Conservation (phyloP, 208 protist genomes). For the Kentomonas sorsogonicus region DNA sequence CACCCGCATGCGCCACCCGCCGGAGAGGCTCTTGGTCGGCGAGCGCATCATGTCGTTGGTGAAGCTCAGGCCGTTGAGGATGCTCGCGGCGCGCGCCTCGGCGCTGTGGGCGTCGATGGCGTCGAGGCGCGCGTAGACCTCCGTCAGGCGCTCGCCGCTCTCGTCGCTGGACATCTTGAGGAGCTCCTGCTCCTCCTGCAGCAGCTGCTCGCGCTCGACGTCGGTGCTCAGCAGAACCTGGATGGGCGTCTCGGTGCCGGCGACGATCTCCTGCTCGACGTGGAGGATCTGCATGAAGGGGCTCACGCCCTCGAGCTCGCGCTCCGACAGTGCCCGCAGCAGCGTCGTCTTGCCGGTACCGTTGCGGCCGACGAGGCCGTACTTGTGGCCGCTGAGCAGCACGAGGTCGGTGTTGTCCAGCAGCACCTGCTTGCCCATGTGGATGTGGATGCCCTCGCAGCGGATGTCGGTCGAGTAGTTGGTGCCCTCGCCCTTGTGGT, state of each 20-base stretch:
- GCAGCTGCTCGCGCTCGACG: slow-evolving; percentile 85
- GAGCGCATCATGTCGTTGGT: slow-evolving; percentile 91
- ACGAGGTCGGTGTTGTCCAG: slow-evolving; percentile 75
- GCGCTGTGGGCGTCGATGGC: slow-evolving; percentile 95
- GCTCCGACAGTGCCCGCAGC: slow-evolving; percentile 91
- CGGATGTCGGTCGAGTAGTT: slow-evolving; percentile 84
- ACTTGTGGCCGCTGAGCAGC: slow-evolving; percentile 88
- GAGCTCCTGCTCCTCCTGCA: slow-evolving; percentile 90
- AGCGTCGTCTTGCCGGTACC: slow-evolving; percentile 93
- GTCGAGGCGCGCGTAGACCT: slow-evolving; percentile 93
- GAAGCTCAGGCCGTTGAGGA: slow-evolving; percentile 93
- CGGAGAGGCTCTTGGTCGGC: slow-evolving; percentile 83
- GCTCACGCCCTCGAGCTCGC: slow-evolving; percentile 92
- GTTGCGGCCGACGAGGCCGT: slow-evolving; percentile 96
- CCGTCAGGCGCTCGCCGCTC: slow-evolving; percentile 72
- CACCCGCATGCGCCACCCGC: slow-evolving; percentile 98
- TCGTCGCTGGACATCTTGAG: slow-evolving; percentile 75
- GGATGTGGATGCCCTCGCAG: slow-evolving; percentile 83
- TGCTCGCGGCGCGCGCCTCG: slow-evolving; percentile 75
- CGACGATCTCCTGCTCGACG: slow-evolving; percentile 96
- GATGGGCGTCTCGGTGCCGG: slow-evolving; percentile 70
- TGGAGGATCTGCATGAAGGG: slow-evolving; percentile 96
- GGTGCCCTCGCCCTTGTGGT: slow-evolving; percentile 71
- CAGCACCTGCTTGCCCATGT: slow-evolving; percentile 85
- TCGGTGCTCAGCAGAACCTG: slow-evolving; percentile 91